Evolutionary conservation across 768 basidiomycete genomes (phyloP), one percentile per base, ranked within the genome.

Genomic region (Lactarius deliciosus): DNA sequence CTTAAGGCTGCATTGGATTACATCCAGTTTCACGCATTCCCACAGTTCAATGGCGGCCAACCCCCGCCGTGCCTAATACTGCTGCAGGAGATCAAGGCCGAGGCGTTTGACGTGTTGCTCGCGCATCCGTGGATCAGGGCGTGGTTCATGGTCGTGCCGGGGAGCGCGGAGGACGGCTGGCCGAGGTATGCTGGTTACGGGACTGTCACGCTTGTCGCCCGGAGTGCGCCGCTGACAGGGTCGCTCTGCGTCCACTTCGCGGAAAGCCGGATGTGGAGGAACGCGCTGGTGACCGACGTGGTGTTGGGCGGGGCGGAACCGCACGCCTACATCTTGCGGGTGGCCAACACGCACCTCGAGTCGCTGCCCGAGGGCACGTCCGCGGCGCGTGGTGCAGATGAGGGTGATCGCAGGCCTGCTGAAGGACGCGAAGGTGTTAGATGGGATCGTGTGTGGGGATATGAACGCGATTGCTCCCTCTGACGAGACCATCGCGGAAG

Each of bases 261-360:
- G 50, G 75, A 75, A 72, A 82, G 87, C 22, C 64, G 41, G 7
- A 83, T 84, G 82, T 70, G 76, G 28, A 81, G 89, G 47, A 81
- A 82, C 62, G 89, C 82, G 57, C 68, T 92, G 60, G 78, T 85
- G 53, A 83, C 85, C 57, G 86, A 88, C 72, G 64, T 88, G 56
- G 69, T 79, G 28, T 78, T 78, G 0, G 70, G 72, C 32, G 72
- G 75, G 1, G 78, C 68, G 20, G 73, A 61, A 32, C 55, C 60
- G 32, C 77, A 67, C 41, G 79, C 78, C 50, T 76, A 77, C 32
- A 79, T 81, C 60, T 64, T 91, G 68, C 81, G 89, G 34, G 76
- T 91, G 47, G 83, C 84, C 32, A 92, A 91, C 73, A 90, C 89
- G 30, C 90, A 92, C 72, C 78, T 92, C 58, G 91, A 92, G 76